A percentile compares a stretch with the other conserved stretches of the same genome.
Evolutionary conservation across 371 early-diverging fungal species (phyloP).

Genomic region (Mortierella sp.): DNA sequence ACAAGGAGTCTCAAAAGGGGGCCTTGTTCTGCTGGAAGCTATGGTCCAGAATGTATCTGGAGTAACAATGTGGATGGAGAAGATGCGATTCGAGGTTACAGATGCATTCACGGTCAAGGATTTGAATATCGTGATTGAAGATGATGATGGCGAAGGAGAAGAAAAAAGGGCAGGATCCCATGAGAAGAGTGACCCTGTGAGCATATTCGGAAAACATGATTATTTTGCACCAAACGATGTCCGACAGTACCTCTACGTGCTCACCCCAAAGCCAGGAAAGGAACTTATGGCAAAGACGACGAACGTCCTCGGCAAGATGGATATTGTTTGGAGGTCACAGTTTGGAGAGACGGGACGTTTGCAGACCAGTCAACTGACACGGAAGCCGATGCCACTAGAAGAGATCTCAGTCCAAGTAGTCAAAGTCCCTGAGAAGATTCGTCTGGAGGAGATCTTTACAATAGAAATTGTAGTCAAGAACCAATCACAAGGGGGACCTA

Average conservation of each 20-base stretch:
- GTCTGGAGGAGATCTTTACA: constrained; percentile 76
- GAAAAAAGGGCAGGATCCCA: not conserved
- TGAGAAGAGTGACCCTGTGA: constrained; percentile 12
- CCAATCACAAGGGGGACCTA: constrained; percentile 43
- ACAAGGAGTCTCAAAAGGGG: constrained; percentile 61
- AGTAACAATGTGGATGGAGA: constrained; percentile 87
- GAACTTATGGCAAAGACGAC: constrained; percentile 78
- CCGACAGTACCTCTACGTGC: constrained; percentile 91
- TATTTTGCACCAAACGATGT: constrained; percentile 84
- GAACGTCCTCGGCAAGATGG: constrained; percentile 91
- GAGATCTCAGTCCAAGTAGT: constrained; percentile 81
- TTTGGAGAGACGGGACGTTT: constrained; percentile 91
- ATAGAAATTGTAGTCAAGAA: constrained; percentile 68
- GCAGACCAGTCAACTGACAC: constrained; percentile 94
- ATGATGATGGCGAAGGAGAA: constrained; percentile 10
- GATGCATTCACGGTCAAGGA: constrained; percentile 79
- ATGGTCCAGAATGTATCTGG: constrained; percentile 92
- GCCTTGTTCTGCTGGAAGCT: constrained; percentile 89
- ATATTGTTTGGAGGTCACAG: constrained; percentile 92
- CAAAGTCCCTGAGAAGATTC: constrained; percentile 60
- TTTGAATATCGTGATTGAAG: constrained; percentile 66
- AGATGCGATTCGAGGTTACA: constrained; percentile 87
- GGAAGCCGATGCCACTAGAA: constrained; percentile 84
- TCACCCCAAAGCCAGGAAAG: constrained; percentile 73
- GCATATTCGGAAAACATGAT: constrained; percentile 70